Conservation (phyloP, 2,329 filamentous ascomycete genomes). For the Exophiala calicioides region DNA sequence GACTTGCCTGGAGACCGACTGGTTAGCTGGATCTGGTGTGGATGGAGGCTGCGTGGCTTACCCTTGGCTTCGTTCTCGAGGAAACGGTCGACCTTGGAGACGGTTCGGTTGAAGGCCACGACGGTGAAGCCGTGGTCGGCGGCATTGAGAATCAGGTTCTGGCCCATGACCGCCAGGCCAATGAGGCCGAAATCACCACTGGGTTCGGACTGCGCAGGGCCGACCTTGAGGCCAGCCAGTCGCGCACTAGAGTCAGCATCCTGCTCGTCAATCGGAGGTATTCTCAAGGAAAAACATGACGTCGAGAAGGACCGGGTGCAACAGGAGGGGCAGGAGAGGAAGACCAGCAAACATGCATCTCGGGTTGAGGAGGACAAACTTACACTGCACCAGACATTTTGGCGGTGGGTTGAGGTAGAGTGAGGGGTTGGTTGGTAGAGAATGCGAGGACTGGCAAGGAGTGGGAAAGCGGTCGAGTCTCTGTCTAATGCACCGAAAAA, state of each 20-base stretch:
- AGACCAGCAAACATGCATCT: background rate
- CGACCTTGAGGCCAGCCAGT: conserved; percentile 72
- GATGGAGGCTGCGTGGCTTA: conserved; percentile 36
- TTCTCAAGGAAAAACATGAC: conserved; percentile 4
- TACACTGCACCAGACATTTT: conserved; percentile 34
- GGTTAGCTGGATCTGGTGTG: background rate
- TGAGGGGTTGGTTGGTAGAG: conserved; percentile 4
- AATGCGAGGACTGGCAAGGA: background rate
- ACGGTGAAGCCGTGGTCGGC: conserved; percentile 94
- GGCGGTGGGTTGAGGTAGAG: conserved; percentile 16
- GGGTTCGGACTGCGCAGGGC: conserved; percentile 54
- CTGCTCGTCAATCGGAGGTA: conserved; percentile 36
- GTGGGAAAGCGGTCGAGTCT: conserved; percentile 19
- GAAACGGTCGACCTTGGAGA: conserved; percentile 96
- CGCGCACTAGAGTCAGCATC: conserved; percentile 64
- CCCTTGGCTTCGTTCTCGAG: conserved; percentile 86
- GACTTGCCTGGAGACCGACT: conserved; percentile 68
- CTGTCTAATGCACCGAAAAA: conserved; percentile 35
- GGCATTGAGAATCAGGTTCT: conserved; percentile 88
- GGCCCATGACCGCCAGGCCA: conserved; percentile 85
- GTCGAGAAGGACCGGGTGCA: conserved; percentile 2
- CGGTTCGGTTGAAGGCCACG: conserved; percentile 94
- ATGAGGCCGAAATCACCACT: conserved; percentile 90
- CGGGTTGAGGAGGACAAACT: conserved; percentile 13
- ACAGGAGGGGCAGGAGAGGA: background rate